Base-by-base conservation (phyloP, 331 rosid species). In the Acacia pycnantha region DNA sequence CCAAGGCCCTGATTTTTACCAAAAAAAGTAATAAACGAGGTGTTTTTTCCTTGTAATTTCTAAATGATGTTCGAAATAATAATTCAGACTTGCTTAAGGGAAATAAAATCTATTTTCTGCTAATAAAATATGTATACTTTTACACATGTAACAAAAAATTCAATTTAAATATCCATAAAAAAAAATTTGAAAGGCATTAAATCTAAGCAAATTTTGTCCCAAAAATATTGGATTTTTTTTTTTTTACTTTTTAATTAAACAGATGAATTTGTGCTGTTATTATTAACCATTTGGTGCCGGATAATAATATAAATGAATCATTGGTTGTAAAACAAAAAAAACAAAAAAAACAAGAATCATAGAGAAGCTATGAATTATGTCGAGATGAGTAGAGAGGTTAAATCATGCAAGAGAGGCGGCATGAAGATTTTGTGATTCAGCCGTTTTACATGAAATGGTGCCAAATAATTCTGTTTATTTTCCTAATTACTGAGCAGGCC, bases 331-430 rank as follows among this genome's bases (percentile, higher is more conserved):
- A 8, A 41, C 8, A 41, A 41, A 41, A 43, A 37, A 31, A 2
- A 31, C 8, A 41, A 41, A 43, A 37, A 31, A 2, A 31, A 31
- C 41, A 37, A 37, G 41, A 70, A 27, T 24, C 75, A 70, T 18
- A 73, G 26, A 48, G 33, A 48, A 73, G 9, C 53, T 46, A 46
- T 48, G 61, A 73, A 10, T 48, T 16, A 48, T 29, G 43, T 48
- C 48, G 11, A 16, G 9, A 47, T 14, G 16, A 73, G 62, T 8
- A 29, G 76, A 26, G 76, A 73, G 62, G 62, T 47, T 73, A 40
- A 27, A 29, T 47, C 77, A 47, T 48, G 77, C 77, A 72, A 47
- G 61, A 47, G 62, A 48, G n/a, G 77, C 62, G 13, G 16, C 62
- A 29, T 29, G 62, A 48, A 35, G 26, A 48, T 73, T 47, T 73